Percentiles rank a stretch among this genome's conserved stretches.
These are phyloP conservation scores for Diplogelasinospora grovesii DNA, from an alignment of 495 filamentous ascomycete species.

Conservation along the genomic window DNA sequence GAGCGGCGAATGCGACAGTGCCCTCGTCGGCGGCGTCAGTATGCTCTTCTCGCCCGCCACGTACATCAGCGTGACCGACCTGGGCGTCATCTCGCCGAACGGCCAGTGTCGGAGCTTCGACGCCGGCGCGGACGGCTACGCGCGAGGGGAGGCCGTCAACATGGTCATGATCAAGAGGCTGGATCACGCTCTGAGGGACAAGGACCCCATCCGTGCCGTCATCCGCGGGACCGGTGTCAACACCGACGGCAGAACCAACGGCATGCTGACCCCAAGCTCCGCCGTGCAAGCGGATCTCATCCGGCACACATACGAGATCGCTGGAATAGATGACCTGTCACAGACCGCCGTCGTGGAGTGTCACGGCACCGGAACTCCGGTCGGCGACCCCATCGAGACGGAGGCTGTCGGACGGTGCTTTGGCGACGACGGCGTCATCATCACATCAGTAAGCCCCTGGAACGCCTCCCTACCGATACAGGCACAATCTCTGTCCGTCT, in stretches of 20 bases:
- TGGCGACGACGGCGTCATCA: not conserved
- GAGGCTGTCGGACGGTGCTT: not conserved
- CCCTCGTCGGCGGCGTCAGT: constrained; percentile 35
- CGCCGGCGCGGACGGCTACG: constrained; percentile 40
- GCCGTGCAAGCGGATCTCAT: constrained; percentile 45
- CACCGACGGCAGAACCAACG: constrained; percentile 38
- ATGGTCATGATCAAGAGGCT: constrained; percentile 38
- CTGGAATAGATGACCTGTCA: not conserved
- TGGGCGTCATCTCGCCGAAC: constrained; percentile 13
- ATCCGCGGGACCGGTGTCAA: constrained; percentile 46
- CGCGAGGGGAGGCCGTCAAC: constrained; percentile 48
- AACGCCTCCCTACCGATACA: not conserved
- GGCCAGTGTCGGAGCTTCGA: constrained; percentile 26
- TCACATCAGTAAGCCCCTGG: not conserved
- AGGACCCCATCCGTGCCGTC: constrained; percentile 46
- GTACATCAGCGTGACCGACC: not conserved
- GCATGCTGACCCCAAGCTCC: constrained; percentile 40
- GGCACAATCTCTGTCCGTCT: not conserved
- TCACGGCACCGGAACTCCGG: not conserved
- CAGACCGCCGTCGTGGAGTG: not conserved
- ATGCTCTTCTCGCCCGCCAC: constrained; percentile 12
- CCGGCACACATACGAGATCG: constrained; percentile 28
- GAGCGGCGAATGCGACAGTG: constrained; percentile 30
- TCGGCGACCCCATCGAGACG: not conserved
- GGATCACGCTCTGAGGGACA: constrained; percentile 35